Percentiles rank a stretch among this genome's conserved stretches.
Evolutionary conservation across 2,329 filamentous ascomycete species (phyloP).

Genomic region (Alternaria sp.): DNA sequence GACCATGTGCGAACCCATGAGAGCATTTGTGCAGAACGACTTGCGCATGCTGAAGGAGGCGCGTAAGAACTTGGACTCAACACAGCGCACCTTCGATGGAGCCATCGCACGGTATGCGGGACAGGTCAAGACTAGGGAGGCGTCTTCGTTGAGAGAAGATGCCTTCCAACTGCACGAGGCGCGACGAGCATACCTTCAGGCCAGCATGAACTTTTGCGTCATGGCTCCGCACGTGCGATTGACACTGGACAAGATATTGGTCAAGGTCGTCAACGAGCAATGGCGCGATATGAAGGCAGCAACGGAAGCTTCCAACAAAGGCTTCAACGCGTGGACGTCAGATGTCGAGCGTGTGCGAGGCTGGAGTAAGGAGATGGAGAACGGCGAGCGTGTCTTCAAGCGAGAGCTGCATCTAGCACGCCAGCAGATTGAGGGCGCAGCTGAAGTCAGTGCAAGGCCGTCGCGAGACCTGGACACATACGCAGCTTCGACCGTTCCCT

Average conservation of each 20-base stretch:
- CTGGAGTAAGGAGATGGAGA: constrained; percentile 95
- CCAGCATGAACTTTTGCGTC: constrained; percentile 92
- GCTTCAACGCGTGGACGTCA: constrained; percentile 71
- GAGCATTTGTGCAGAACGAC: constrained; percentile 78
- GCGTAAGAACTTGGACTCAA: constrained; percentile 75
- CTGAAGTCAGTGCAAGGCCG: constrained; percentile 75
- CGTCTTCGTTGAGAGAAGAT: constrained; percentile 89
- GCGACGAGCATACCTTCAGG: constrained; percentile 86
- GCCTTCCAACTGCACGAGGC: constrained; percentile 95
- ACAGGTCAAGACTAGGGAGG: constrained; percentile 92
- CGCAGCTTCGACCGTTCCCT: constrained; percentile 86
- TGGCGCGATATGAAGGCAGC: constrained; percentile 84
- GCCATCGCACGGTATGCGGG: constrained; percentile 81
- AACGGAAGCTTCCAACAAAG: constrained; percentile 68
- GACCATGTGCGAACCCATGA: constrained; percentile 81
- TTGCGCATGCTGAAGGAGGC: constrained; percentile 86
- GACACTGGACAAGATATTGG: constrained; percentile 83
- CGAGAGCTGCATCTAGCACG: constrained; percentile 81
- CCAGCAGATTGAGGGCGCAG: constrained; percentile 80
- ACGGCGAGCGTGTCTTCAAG: constrained; percentile 82
- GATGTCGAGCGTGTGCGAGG: constrained; percentile 93
- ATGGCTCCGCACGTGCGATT: constrained; percentile 85
- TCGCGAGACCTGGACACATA: constrained; percentile 95
- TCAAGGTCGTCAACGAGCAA: constrained; percentile 83
- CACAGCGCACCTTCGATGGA: constrained; percentile 85